Conservation (phyloP, 768 basidiomycete species). For the Collybiopsis luxurians region DNA sequence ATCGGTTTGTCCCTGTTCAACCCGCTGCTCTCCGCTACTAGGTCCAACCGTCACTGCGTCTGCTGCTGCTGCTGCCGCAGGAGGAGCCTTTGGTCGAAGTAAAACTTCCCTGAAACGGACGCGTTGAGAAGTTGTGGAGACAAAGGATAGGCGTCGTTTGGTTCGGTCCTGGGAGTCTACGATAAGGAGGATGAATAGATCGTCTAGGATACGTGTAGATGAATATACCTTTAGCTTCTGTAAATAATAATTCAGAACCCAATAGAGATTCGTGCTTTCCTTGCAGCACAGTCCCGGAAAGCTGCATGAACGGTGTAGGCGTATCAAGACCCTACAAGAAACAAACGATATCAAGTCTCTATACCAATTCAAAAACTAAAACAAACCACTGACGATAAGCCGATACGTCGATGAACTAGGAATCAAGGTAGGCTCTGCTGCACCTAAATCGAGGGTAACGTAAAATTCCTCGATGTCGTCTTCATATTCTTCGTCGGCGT, state of each 20-base stretch:
- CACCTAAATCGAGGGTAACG: conserved; percentile 73
- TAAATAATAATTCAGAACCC: conserved; percentile 76
- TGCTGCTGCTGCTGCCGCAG: not conserved
- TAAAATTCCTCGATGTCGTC: conserved; percentile 57
- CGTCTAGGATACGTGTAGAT: not conserved
- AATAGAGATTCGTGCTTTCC: conserved; percentile 66
- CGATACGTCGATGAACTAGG: conserved; percentile 69
- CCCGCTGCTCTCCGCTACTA: not conserved
- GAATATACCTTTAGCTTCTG: conserved; percentile 60
- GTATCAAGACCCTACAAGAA: conserved; percentile 67
- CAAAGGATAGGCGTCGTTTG: conserved; percentile 50
- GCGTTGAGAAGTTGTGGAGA: conserved; percentile 64
- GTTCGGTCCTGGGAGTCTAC: conserved; percentile 44
- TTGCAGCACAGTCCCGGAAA: conserved; percentile 72
- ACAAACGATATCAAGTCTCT: not conserved
- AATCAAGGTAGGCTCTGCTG: conserved; percentile 70
- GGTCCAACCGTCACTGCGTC: not conserved
- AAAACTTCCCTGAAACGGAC: conserved; percentile 51
- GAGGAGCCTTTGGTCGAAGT: conserved; percentile 15
- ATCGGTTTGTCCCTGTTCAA: not conserved
- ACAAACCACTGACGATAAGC: conserved; percentile 64
- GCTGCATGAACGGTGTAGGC: conserved; percentile 71
- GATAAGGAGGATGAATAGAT: not conserved
- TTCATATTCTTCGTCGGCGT: conserved; percentile 65
- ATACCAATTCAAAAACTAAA: not conserved